These are phyloP conservation scores for Zygosaccharomyces bailii DNA, from an alignment of 805 yeast species.

Conservation along the genomic window DNA sequence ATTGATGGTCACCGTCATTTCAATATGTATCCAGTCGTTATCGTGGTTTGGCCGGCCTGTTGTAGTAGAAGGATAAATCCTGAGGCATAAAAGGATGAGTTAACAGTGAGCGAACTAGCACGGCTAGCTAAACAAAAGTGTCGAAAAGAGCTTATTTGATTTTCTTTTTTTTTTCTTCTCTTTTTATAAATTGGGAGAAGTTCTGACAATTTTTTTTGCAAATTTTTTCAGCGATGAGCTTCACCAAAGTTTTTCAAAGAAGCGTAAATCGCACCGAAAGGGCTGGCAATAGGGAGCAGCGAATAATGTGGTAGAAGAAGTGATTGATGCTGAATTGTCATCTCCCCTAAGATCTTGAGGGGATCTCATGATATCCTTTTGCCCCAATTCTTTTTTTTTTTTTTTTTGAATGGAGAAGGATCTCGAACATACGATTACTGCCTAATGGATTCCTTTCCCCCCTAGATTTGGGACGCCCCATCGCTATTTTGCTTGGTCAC, in stretches of 20 bases:
- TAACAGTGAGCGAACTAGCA: conserved; percentile 1
- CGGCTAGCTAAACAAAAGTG: not conserved
- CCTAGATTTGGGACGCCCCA: no score
- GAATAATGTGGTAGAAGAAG: no score
- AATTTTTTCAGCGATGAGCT: conserved; percentile 11
- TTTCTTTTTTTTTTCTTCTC: not conserved
- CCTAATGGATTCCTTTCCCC: no score
- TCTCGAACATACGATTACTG: no score
- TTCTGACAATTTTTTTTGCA: conserved; percentile 6
- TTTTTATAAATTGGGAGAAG: conserved; percentile 1
- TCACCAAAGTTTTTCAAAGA: not conserved
- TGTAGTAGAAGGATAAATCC: conserved; percentile 23
- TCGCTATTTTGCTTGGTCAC: not conserved
- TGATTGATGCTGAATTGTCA: no score
- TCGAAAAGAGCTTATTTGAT: not conserved
- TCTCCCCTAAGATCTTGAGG: no score
- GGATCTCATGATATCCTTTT: no score
- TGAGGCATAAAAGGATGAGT: conserved; percentile 19
- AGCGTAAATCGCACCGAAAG: not conserved
- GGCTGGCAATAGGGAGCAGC: not conserved
- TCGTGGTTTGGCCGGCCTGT: conserved; percentile 27
- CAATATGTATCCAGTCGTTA: conserved; percentile 11
- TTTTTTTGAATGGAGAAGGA: no score
- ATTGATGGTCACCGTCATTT: conserved; percentile 36
- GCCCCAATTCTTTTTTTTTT: no score